Percentiles rank a stretch among this genome's conserved stretches.
phyloP scores from a whole-genome alignment of 257 asterid genomes.

The Nicotiana sylvestris region DNA sequence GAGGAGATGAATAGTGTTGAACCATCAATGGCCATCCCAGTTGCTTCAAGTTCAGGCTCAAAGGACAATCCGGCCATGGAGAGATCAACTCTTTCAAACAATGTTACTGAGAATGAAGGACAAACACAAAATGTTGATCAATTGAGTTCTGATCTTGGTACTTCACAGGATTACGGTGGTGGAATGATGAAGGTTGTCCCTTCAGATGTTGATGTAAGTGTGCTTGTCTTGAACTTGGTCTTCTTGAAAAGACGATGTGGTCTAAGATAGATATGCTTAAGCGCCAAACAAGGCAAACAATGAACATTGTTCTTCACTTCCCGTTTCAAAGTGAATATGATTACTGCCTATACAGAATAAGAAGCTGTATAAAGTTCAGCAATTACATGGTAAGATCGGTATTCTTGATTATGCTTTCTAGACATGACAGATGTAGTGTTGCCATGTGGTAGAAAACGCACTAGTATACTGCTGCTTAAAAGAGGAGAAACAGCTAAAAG shows the following conservation, averaged over 20 bases:
- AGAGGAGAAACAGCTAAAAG: background rate
- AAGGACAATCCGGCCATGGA: slow-evolving; percentile 44
- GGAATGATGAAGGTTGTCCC: slow-evolving; percentile 85
- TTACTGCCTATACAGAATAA: background rate
- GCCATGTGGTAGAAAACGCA: background rate
- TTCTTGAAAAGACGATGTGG: background rate
- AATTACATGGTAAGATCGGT: background rate
- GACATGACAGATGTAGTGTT: background rate
- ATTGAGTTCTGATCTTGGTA: slow-evolving; percentile 32
- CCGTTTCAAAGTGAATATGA: background rate
- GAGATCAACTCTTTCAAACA: slow-evolving; percentile 28
- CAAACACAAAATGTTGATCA: slow-evolving; percentile 43
- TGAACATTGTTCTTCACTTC: background rate
- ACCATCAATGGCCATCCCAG: slow-evolving; percentile 42
- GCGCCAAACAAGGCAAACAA: background rate
- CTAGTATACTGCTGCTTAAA: background rate
- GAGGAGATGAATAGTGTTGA: slow-evolving; percentile 70
- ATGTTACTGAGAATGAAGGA: slow-evolving; percentile 32
- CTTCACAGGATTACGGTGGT: slow-evolving; percentile 56
- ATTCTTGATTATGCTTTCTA: background rate
- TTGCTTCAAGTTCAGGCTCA: slow-evolving; percentile 61
- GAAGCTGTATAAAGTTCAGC: background rate
- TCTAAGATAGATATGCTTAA: background rate
- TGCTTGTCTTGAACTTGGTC: slow-evolving; percentile 3
- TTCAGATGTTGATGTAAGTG: slow-evolving; percentile 70